Evolutionary conservation across 164 flowering plant genomes (phyloP), one percentile per base, ranked within the genome.

Genomic region (Dillenia suffruticosa): DNA sequence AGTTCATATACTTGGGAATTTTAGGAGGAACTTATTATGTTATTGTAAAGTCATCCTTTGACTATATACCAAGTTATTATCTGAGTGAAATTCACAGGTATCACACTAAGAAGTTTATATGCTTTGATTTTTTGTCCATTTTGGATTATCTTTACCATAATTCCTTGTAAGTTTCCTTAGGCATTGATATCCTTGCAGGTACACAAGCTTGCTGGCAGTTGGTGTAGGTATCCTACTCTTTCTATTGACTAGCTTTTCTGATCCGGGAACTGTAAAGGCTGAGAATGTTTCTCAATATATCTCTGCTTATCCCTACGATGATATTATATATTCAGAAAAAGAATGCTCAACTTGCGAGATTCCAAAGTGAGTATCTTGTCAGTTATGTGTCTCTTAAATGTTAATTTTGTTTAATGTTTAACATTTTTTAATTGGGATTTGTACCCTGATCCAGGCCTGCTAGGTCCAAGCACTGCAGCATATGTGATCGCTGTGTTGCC

Each of bases 381-480:
- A 45, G 47, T 64, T n/a, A 43, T 32, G 13, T 8, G 45, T 2
- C 61, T 54, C 16, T 68, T 40, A n/a, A 16, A 19, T 49, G 44
- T 61, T 19, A n/a, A 44, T 5, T 59, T 32, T 19, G 22, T 19
- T 19, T 19, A 19, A 19, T 19, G 22, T 59, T 11, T 5, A 9
- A 3, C 17, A 46, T 58, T 49, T 12, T 59, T 65, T 74, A 11
- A 73, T 19, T 70, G 62, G 54, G 47, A 57, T 22, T 63, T 68
- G 13, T 67, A 47, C 24, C 57, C 12, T 75, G 57, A 16, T 68
- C 44, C 72, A 94, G 99, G 68, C 97, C 97, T 71, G 99, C 99
- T 60, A 85, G 97, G 72, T 91, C 99, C 63, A 94, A 94, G 79
- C 99, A 94, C 65, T 94, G 99, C 78, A 78, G 96, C 76, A 76